Percentiles rank a stretch among this genome's conserved stretches.
These are phyloP conservation scores for Pseudophaeomoniella oleicola DNA, from an alignment of 2,329 filamentous ascomycete species.

Conservation along the genomic window DNA sequence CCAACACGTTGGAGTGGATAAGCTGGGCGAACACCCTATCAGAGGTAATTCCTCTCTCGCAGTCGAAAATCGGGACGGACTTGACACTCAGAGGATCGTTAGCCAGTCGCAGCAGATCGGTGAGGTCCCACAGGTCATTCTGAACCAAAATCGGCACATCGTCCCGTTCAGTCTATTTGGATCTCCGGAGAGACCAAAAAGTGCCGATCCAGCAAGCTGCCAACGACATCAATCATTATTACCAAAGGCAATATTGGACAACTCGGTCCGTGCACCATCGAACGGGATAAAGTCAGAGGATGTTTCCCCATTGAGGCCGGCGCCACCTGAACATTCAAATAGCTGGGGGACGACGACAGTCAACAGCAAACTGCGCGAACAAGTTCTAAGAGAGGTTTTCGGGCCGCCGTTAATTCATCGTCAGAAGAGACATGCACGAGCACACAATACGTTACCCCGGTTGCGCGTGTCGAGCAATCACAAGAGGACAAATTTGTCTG, in stretches of 20 bases:
- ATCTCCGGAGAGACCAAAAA: constrained; percentile 33
- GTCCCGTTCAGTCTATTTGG: constrained; percentile 72
- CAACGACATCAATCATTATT: background rate
- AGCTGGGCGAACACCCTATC: constrained; percentile 10
- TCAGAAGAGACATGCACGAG: constrained; percentile 49
- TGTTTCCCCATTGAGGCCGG: constrained; percentile 4
- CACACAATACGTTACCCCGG: constrained; percentile 49
- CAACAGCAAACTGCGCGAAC: constrained; percentile 74
- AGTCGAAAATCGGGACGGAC: background rate
- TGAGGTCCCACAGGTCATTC: constrained; percentile 75
- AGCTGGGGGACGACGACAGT: constrained; percentile 86
- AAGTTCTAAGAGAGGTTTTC: constrained; percentile 87
- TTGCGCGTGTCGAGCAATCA: constrained; percentile 19
- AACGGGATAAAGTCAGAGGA: background rate
- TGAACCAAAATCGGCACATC: constrained; percentile 89
- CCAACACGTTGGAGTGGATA: constrained; percentile 5
- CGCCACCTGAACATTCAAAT: constrained; percentile 28
- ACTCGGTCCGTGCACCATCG: background rate
- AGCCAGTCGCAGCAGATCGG: constrained; percentile 64
- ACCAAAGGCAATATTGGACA: background rate
- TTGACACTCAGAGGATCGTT: constrained; percentile 29
- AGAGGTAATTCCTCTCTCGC: background rate
- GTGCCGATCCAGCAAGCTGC: constrained; percentile 15
- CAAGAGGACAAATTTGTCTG: constrained; percentile 19
- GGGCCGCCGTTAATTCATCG: constrained; percentile 70